Evolutionary conservation across 2,329 filamentous ascomycete genomes (phyloP), one percentile per base, ranked within the genome.

Genomic region (Epichloe hybrida): DNA sequence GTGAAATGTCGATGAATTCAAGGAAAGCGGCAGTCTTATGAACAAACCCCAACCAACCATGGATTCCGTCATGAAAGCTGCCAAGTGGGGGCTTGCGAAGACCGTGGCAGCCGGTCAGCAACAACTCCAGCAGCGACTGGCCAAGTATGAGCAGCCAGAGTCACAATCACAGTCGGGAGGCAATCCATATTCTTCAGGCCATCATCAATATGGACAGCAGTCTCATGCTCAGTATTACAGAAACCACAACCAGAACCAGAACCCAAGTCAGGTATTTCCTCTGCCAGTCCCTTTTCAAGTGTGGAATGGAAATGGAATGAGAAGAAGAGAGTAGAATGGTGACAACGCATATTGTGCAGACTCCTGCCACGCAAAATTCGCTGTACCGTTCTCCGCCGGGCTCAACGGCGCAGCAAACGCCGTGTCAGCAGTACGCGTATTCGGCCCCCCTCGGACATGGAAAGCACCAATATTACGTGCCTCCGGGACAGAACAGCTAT

Each of bases 51-150:
- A 23, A n/a, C 9, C 44, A 5, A 15, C 20, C 40, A 56, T 56
- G 55, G 55, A 55, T 31, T 39, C 48, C 13, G 50, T 56, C 12
- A 45, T 52, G 3, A 56, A 53, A 21, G 52, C 50, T 12, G 50
- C 54, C 41, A 55, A 56, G 23, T 52, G 23, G 9, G 55, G 55
- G 20, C 50, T 56, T 4, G 52, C 49, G 21, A 56, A 56, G 23
- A 53, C 53, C 2, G 51, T 53, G 23, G 52, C 55, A 5, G 54
- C 46, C 12, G 55, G 55, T 5, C 53, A 56, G 45, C 55, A 56
- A 38, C 52, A 55, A 8, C 23, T 56, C 4, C 55, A 56, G 44
- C 55, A 55, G 44, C 52, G 50, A 11, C 40, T 54, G 8, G 40
- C 43, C n/a, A 55, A 54, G 47, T 51, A 53, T 48, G 46, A 48